Percentiles rank a stretch among this genome's conserved stretches.
phyloP scores from a whole-genome alignment of 106 monocot species.

The Dioscorea zingiberensis region DNA sequence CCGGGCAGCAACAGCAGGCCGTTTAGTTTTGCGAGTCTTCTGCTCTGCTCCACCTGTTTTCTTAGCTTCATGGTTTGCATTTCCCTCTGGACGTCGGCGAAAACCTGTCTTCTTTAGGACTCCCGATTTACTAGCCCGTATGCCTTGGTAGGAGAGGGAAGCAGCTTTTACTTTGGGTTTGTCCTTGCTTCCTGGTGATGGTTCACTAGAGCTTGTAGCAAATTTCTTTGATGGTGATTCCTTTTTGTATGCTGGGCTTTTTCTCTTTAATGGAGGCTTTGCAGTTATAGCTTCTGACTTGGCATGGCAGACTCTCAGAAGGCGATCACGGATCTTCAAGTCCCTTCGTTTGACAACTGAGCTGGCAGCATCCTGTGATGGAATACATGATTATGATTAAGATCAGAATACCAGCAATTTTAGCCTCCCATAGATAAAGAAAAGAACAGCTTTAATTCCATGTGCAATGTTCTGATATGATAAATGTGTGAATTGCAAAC shows the following conservation, averaged over 20 bases:
- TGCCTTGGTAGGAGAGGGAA: slow-evolving; percentile 74
- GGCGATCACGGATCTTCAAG: slow-evolving; percentile 69
- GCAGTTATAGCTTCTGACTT: slow-evolving; percentile 23
- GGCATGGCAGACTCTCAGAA: slow-evolving; percentile 73
- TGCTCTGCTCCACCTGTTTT: slow-evolving; percentile 2
- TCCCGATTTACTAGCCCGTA: slow-evolving; percentile 68
- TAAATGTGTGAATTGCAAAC: background rate
- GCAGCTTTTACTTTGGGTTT: slow-evolving; percentile 32
- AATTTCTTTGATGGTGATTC: slow-evolving; percentile 20
- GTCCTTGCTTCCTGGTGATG: slow-evolving; percentile 14
- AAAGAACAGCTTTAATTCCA: too few relatives aligned
- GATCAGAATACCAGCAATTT: too few relatives aligned
- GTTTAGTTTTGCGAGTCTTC: slow-evolving; percentile 27
- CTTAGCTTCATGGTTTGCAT: slow-evolving; percentile 2
- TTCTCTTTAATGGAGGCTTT: slow-evolving; percentile 29
- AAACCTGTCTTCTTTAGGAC: slow-evolving; percentile 37
- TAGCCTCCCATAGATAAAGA: too few relatives aligned
- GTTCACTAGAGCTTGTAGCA: slow-evolving; percentile 3
- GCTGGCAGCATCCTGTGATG: slow-evolving; percentile 73
- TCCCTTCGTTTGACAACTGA: slow-evolving; percentile 33
- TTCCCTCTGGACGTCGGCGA: background rate
- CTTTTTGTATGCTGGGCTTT: slow-evolving; percentile 1
- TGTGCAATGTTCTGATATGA: too few relatives aligned
- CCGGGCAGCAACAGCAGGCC: slow-evolving; percentile 85
- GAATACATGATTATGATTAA: background rate